Conservation (phyloP, 108 stramenopile species). For the Aurantiochytrium sp. region DNA sequence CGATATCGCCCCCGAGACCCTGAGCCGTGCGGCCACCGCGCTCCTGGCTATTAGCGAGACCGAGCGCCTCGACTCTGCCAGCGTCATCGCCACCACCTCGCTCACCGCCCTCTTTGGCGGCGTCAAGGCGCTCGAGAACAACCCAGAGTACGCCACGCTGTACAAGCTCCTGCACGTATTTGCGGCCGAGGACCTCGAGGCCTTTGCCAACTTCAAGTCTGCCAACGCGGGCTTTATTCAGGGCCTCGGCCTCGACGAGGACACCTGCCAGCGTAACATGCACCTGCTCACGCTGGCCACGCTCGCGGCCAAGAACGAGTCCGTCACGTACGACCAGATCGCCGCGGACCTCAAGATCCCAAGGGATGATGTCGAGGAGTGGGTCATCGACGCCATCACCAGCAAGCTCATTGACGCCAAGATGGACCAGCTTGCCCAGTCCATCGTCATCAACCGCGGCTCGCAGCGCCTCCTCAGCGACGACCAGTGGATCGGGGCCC, state of each 20-base stretch:
- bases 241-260: conserved; percentile 13
- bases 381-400: conserved; percentile 23
- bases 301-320: conserved; percentile 15
- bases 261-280: conserved; percentile 8
- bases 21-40: background rate
- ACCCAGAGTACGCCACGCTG: background rate
- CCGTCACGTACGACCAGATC: background rate
- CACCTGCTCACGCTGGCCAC: conserved; percentile 7
- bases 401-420: conserved; percentile 18
- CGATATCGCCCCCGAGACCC: background rate
- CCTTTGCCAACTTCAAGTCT: background rate
- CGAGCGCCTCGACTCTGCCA: background rate
- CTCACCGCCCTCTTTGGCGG: background rate
- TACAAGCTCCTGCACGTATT: conserved; percentile 25
- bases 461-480: conserved; percentile 24
- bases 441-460: conserved; percentile 27
- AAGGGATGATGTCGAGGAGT: background rate
- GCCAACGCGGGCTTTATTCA: background rate
- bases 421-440: conserved; percentile 29
- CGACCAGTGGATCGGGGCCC: background rate
- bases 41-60: background rate
- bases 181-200: conserved; percentile 28
- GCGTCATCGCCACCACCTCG: background rate
- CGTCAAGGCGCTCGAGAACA: background rate
- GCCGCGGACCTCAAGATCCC: background rate